Conservation (phyloP, 2,329 filamentous ascomycete species). For the Onygenales sp. region DNA sequence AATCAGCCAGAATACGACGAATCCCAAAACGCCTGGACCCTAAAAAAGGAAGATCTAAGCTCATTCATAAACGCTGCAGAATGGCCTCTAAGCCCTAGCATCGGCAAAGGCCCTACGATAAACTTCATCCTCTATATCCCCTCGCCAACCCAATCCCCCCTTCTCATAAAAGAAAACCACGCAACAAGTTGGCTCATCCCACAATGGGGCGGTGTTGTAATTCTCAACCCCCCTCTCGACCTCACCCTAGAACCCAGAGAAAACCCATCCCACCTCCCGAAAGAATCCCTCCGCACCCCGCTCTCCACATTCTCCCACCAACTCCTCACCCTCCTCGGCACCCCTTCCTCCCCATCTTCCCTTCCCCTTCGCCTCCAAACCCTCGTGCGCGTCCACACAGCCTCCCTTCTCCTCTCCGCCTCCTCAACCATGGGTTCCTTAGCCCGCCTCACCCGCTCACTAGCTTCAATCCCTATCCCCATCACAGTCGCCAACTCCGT, state of each 20-base stretch:
- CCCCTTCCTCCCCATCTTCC: constrained; percentile 66
- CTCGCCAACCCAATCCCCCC: constrained; percentile 52
- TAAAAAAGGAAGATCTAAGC: constrained; percentile 78
- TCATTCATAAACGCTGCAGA: constrained; percentile 97
- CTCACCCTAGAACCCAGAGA: constrained; percentile 19
- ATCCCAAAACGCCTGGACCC: constrained; percentile 49
- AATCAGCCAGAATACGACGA: constrained; percentile 47
- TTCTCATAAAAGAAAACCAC: constrained; percentile 49
- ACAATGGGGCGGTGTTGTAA: constrained; percentile 79
- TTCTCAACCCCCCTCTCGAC: constrained; percentile 47
- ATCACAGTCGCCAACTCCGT: constrained; percentile 78
- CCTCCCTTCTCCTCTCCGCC: constrained; percentile 75
- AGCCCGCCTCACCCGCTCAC: constrained; percentile 69
- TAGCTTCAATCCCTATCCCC: constrained; percentile 87
- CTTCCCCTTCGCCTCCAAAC: constrained; percentile 78
- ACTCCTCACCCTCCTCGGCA: constrained; percentile 75
- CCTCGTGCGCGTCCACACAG: constrained; percentile 73
- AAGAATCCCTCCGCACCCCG: constrained; percentile 61
- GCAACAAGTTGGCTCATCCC: constrained; percentile 84
- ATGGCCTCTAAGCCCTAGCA: constrained; percentile 91
- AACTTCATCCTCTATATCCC: constrained; percentile 93
- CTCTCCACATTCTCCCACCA: constrained; percentile 88
- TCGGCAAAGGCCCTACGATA: constrained; percentile 83
- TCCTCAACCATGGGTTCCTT: constrained; percentile 91
- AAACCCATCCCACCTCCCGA: constrained; percentile 45